Base-by-base conservation (phyloP, 2,329 filamentous ascomycete species). In the Aspergillus quadricinctus region DNA sequence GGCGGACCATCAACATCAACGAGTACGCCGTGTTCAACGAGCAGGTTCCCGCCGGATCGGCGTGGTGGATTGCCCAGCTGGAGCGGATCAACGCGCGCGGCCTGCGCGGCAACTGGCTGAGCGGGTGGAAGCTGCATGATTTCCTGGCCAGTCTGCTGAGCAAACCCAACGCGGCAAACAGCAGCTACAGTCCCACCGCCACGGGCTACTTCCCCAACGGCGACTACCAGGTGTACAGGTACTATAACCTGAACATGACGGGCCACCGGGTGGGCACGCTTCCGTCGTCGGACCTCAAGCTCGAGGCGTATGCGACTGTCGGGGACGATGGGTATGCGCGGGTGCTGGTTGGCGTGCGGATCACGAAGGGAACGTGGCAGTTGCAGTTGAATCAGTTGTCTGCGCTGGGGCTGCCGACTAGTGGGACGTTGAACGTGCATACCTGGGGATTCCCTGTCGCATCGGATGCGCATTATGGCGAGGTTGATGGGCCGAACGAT, bases 171-270 rank as follows among this genome's bases (percentile, higher is more conserved):
- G 64, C 64, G 3, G 60, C 66, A 10, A 57, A 7, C 31, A 37
- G 5, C 14, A 17, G 57, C n/a, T 68, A 68, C 49, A 61, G 54
- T 37, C 51, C 61, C 11, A 65, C 61, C 0, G 73, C 67, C 1
- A 65, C 63, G 1, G 73, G 69, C 0, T 80, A 79, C 61, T 73
- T 60, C 45, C 68, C 75, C 1, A 75, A 69, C 37, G 73, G 74
- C 1, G 75, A 78, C 25, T 80, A 70, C 65, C 76, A 79, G 52
- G 71, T 80, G 9, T 81, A 81, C 62, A 75, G 76, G 53, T 80
- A 79, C 65, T 81, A 80, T 62, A 68, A 72, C 48, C 60, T 67
- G 3, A 74, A 75, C 46, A 79, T 80, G 77, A 75, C 72, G 0
- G 78, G 78, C 3, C 51, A 68, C 14, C 71, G 77, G 17, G 69